phyloP scores from a whole-genome alignment of 1,139 yeast genomes.

The Lodderomyces elongisporus region DNA sequence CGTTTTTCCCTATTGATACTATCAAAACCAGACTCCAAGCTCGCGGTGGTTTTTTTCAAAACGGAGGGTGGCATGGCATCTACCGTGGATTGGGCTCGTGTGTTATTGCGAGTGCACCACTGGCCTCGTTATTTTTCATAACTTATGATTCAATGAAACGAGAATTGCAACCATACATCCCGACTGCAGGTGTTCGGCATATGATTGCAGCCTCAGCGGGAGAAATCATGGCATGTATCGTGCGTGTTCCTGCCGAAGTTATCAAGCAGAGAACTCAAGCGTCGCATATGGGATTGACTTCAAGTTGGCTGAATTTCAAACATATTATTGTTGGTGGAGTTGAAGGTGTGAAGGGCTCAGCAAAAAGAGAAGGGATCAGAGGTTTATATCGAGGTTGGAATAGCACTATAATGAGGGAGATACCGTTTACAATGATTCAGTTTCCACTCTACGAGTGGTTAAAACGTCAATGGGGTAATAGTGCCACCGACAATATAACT shows the following conservation, averaged over 20 bases:
- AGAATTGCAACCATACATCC: slow-evolving; percentile 28
- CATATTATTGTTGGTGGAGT: slow-evolving; percentile 45
- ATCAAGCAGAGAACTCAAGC: slow-evolving; percentile 94
- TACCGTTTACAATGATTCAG: slow-evolving; percentile 92
- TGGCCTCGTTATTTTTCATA: slow-evolving; percentile 83
- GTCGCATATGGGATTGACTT: slow-evolving; percentile 39
- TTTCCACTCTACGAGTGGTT: slow-evolving; percentile 88
- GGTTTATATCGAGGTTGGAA: slow-evolving; percentile 93
- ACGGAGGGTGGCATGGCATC: slow-evolving; percentile 91
- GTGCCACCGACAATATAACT: too few relatives aligned
- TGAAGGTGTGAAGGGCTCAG: slow-evolving; percentile 62
- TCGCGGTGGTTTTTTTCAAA: slow-evolving; percentile 83
- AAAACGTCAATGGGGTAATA: slow-evolving; percentile 53
- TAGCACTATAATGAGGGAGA: slow-evolving; percentile 87
- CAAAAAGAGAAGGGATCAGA: slow-evolving; percentile 27
- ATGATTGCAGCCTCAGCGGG: slow-evolving; percentile 88
- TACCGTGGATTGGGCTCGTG: slow-evolving; percentile 92
- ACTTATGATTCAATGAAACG: slow-evolving; percentile 78
- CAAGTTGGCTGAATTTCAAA: slow-evolving; percentile 60
- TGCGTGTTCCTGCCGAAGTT: slow-evolving; percentile 95
- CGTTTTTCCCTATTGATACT: slow-evolving; percentile 95
- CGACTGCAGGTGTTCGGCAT: slow-evolving; percentile 36
- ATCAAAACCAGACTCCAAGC: slow-evolving; percentile 92
- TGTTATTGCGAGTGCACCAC: slow-evolving; percentile 91
- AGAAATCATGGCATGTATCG: slow-evolving; percentile 87